Evolutionary conservation across 2,329 filamentous ascomycete species (phyloP).

Genomic region (Paracamarosporium sp.): DNA sequence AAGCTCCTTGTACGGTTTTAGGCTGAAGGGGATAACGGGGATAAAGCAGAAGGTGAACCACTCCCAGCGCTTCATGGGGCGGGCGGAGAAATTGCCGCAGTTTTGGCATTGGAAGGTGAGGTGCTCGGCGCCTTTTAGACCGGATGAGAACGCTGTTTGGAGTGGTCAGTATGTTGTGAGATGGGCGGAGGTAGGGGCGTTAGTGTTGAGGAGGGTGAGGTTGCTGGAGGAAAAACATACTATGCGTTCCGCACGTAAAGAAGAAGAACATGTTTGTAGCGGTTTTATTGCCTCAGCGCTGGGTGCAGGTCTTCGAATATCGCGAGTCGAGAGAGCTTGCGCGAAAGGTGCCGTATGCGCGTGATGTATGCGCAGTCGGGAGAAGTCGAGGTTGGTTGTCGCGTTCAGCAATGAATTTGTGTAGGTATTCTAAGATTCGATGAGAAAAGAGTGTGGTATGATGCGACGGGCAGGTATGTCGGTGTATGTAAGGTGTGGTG

Average conservation of each 20-base stretch:
- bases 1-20: slow-evolving; percentile 66
- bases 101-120: slow-evolving; percentile 60
- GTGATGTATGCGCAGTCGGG: too few relatives aligned
- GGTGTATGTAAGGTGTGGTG: background rate
- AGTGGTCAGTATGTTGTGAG: slow-evolving; percentile 10
- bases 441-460: background rate
- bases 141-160: slow-evolving; percentile 54
- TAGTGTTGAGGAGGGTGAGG: background rate
- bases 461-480: background rate
- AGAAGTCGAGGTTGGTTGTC: background rate
- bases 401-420: background rate
- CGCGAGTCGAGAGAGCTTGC: background rate
- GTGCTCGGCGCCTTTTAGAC: slow-evolving; percentile 56
- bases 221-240: slow-evolving; percentile 34
- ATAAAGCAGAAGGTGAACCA: slow-evolving; percentile 86
- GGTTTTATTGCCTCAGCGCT: slow-evolving; percentile 5
- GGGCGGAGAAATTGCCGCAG: slow-evolving; percentile 58
- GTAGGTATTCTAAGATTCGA: background rate
- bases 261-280: slow-evolving; percentile 52
- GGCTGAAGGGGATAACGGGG: slow-evolving; percentile 73
- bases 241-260: slow-evolving; percentile 59
- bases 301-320: background rate
- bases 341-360: background rate
- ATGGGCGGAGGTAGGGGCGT: background rate
- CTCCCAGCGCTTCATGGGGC: slow-evolving; percentile 55